Evolutionary conservation across 2,329 filamentous ascomycete genomes (phyloP).

Genomic region (Keithomyces neogunnii): DNA sequence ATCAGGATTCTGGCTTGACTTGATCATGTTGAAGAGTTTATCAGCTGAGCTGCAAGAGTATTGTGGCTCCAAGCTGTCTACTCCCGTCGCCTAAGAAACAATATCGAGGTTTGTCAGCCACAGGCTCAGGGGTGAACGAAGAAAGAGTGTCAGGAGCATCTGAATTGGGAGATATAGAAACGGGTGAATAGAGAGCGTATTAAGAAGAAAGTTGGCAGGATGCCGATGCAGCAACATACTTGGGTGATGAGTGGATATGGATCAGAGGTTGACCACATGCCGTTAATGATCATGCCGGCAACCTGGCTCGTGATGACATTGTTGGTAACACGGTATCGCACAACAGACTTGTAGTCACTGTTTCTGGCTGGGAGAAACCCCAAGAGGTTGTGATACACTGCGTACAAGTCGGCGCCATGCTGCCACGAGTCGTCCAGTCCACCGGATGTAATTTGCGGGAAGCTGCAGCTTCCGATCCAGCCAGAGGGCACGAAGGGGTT

Average conservation of each 20-base stretch:
- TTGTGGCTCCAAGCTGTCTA: slow-evolving; percentile 67
- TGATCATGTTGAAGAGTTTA: slow-evolving; percentile 33
- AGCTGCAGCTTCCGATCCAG: slow-evolving; percentile 68
- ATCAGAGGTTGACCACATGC: slow-evolving; percentile 49
- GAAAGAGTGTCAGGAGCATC: no score
- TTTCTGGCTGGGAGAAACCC: slow-evolving; percentile 52
- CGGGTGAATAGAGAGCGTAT: no score
- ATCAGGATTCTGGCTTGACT: slow-evolving; percentile 30
- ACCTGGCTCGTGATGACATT: slow-evolving; percentile 80
- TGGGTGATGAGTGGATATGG: slow-evolving; percentile 40
- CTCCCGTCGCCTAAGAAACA: slow-evolving; percentile 31
- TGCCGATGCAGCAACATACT: slow-evolving; percentile 10
- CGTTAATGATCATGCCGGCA: slow-evolving; percentile 63
- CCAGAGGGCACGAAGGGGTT: slow-evolving; percentile 62
- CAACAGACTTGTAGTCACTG: slow-evolving; percentile 30
- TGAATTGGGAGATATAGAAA: no score
- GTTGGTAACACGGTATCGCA: slow-evolving; percentile 67
- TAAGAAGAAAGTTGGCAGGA: not conserved
- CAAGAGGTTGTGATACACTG: slow-evolving; percentile 65
- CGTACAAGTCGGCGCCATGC: slow-evolving; percentile 68
- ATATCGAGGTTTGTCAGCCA: not conserved
- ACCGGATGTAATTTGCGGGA: slow-evolving; percentile 67
- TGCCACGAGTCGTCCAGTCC: slow-evolving; percentile 68
- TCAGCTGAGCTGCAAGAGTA: slow-evolving; percentile 55
- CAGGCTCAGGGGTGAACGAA: not conserved